Conservation (phyloP, 768 basidiomycete genomes). For the Amanita thiersii region DNA sequence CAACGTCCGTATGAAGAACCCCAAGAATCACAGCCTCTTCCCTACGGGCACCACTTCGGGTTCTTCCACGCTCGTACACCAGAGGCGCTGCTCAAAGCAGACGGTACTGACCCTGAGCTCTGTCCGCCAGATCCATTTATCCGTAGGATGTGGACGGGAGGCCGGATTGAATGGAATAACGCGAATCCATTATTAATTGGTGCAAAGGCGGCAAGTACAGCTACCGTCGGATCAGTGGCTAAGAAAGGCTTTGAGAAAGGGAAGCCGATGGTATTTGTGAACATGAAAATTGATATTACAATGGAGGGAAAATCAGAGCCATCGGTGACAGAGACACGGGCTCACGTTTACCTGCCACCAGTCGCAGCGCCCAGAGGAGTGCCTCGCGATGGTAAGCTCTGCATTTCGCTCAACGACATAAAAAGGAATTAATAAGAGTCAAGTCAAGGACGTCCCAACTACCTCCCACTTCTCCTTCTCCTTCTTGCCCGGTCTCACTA, state of each 20-base stretch:
- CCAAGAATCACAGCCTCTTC: conserved; percentile 30
- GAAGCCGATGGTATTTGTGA: conserved; percentile 69
- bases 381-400: conserved; percentile 1
- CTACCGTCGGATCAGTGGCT: conserved; percentile 41
- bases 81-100: conserved; percentile 46
- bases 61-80: conserved; percentile 68
- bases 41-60: conserved; percentile 61
- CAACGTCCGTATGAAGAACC: conserved; percentile 35
- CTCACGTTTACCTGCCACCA: conserved; percentile 54
- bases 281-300: conserved; percentile 49
- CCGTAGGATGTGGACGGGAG: conserved; percentile 79
- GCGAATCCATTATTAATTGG: conserved; percentile 44
- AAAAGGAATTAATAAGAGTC: conserved; percentile 14
- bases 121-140: conserved; percentile 69
- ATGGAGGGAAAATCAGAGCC: conserved; percentile 33
- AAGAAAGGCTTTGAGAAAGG: conserved; percentile 60
- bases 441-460: conserved; percentile 26
- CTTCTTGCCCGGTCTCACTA: conserved; percentile 60
- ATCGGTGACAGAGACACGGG: conserved; percentile 53
- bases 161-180: conserved; percentile 55
- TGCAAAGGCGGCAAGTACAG: conserved; percentile 36
- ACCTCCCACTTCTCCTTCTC: conserved; percentile 51
- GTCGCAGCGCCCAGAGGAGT: conserved; percentile 14
- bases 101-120: conserved; percentile 67
- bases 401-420: conserved; percentile 7